These are phyloP conservation scores for Cordyceps sp. DNA, from an alignment of 2,329 filamentous ascomycete genomes.

Conservation along the genomic window DNA sequence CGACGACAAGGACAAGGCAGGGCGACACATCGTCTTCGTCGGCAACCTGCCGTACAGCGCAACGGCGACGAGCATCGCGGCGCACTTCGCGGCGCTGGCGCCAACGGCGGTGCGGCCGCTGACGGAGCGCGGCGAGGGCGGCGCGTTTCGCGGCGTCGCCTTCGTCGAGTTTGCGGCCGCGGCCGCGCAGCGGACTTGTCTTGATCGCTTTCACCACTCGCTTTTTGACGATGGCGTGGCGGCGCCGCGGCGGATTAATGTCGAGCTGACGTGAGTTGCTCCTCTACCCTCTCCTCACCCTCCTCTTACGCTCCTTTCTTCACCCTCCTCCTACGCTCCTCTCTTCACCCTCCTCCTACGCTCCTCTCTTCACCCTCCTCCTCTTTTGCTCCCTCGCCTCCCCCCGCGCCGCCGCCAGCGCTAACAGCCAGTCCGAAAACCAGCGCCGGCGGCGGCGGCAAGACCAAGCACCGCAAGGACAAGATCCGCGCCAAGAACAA, in stretches of 20 bases:
- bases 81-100: slow-evolving; percentile 61
- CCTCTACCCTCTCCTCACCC: slow-evolving; percentile 1
- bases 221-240: slow-evolving; percentile 44
- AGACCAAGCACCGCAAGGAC: slow-evolving; percentile 50
- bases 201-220: slow-evolving; percentile 81
- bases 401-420: too few species aligned
- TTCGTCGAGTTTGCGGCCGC: slow-evolving; percentile 82
- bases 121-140: slow-evolving; percentile 44
- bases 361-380: too few species aligned
- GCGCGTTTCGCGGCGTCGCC: slow-evolving; percentile 55
- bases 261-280: slow-evolving; percentile 63
- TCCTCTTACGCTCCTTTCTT: not conserved
- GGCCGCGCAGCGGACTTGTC: slow-evolving; percentile 81
- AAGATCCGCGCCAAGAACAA: slow-evolving; percentile 78
- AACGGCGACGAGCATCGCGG: slow-evolving; percentile 48
- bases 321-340: too few species aligned
- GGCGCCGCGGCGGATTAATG: slow-evolving; percentile 63
- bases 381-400: too few species aligned
- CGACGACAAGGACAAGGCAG: slow-evolving; percentile 4
- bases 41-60: slow-evolving; percentile 83
- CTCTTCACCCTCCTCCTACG: too few species aligned
- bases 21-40: slow-evolving; percentile 16
- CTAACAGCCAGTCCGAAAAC: too few species aligned
- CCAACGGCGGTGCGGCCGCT: slow-evolving; percentile 42
- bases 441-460: slow-evolving; percentile 73